A percentile compares a stretch with the other conserved stretches of the same genome.
These are phyloP conservation scores for Crithidia sp. DNA, from an alignment of 208 protist species.

Conservation along the genomic window DNA sequence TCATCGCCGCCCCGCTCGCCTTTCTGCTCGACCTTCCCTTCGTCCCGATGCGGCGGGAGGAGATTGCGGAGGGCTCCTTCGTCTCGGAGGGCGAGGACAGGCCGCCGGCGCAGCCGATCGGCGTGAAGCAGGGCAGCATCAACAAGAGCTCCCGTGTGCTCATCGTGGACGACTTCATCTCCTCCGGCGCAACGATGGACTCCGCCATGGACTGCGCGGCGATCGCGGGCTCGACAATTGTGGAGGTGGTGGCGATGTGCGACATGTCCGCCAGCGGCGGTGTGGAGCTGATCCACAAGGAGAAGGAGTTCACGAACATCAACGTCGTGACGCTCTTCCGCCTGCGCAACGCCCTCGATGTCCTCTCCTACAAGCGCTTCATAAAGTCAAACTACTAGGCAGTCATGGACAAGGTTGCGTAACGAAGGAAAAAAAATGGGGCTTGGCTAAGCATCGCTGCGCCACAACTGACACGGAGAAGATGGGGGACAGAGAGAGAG, in stretches of 20 bases:
- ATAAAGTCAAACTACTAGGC: conserved; percentile 20
- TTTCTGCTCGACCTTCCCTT: conserved; percentile 79
- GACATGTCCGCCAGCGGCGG: conserved; percentile 68
- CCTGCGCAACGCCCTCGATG: conserved; percentile 48
- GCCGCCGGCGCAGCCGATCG: conserved; percentile 33
- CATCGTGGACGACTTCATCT: conserved; percentile 92
- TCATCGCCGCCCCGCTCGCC: conserved; percentile 81
- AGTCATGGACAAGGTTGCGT: too few species aligned
- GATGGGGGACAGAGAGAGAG: too few species aligned
- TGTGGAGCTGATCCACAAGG: conserved; percentile 68
- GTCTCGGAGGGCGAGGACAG: conserved; percentile 46
- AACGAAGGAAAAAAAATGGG: too few species aligned
- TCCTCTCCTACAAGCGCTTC: conserved; percentile 34
- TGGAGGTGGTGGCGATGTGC: conserved; percentile 79
- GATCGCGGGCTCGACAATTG: conserved; percentile 60
- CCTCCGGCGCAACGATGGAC: conserved; percentile 67
- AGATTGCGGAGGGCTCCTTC: conserved; percentile 38
- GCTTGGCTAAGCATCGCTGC: too few species aligned
- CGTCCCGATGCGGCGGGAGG: conserved; percentile 62
- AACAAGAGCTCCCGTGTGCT: conserved; percentile 61
- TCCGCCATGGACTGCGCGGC: conserved; percentile 71
- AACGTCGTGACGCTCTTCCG: conserved; percentile 81
- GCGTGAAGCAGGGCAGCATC: conserved; percentile 72
- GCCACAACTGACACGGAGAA: too few species aligned
- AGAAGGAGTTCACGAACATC: conserved; percentile 54